Evolutionary conservation across 306 rosid species (phyloP).

Genomic region (Malus sieversii): DNA sequence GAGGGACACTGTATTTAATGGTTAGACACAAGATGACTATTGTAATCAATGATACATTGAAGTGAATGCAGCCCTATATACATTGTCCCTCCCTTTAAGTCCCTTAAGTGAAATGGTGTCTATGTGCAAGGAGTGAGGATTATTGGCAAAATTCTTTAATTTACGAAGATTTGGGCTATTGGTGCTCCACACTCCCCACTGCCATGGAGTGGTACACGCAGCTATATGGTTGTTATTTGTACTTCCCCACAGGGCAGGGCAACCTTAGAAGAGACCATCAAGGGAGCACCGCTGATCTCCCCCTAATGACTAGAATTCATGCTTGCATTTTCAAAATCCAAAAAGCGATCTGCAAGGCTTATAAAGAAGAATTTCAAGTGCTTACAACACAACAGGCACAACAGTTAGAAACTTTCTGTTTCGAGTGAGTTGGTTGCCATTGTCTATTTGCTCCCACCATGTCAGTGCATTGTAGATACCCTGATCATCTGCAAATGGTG

Average conservation of each 20-base stretch:
- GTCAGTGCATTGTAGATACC: slow-evolving; percentile 40
- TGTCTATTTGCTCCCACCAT: slow-evolving; percentile 47
- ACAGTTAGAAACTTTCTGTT: slow-evolving; percentile 39
- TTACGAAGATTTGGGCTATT: not conserved
- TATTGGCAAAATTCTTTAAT: not conserved
- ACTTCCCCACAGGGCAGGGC: not conserved
- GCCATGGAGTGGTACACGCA: not conserved
- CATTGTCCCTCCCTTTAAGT: not conserved
- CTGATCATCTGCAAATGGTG: slow-evolving; percentile 44
- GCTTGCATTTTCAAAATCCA: not conserved
- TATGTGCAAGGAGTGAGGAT: not conserved
- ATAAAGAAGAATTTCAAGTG: not conserved
- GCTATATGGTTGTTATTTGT: not conserved
- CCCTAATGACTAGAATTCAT: not conserved
- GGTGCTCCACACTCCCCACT: not conserved
- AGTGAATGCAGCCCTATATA: not conserved
- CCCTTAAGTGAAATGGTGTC: not conserved
- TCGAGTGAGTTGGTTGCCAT: slow-evolving; percentile 39
- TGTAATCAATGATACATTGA: not conserved
- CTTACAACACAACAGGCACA: slow-evolving; percentile 37
- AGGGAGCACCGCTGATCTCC: not conserved
- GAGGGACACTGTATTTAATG: not conserved
- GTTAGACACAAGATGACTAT: not conserved
- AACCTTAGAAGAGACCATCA: not conserved
- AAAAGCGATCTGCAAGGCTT: not conserved